A percentile compares a stretch with the other conserved stretches of the same genome.
Evolutionary conservation across 345 rosid species (phyloP).

Genomic region (Carallia brachiata): DNA sequence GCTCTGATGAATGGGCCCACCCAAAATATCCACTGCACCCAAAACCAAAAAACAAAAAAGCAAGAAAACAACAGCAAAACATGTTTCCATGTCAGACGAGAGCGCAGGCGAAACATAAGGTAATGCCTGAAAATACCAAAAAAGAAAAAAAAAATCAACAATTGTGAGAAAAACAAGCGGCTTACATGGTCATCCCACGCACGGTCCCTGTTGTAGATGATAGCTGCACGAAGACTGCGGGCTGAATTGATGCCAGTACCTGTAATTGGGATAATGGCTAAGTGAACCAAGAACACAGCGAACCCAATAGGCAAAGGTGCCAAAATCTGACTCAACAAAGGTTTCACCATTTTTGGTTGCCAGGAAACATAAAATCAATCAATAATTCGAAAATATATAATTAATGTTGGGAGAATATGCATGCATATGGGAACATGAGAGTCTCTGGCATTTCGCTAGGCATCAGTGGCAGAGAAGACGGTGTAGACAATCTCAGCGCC

Average conservation of each 20-base stretch:
- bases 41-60: not conserved
- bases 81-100: too few relatives aligned
- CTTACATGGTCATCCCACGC: conserved; percentile 1
- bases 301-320: not conserved
- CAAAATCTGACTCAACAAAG: not conserved
- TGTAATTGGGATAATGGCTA: not conserved
- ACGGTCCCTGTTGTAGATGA: not conserved
- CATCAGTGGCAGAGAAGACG: not conserved
- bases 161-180: not conserved
- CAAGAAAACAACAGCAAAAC: not conserved
- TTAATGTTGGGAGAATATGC: not conserved
- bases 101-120: too few relatives aligned
- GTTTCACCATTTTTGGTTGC: too few relatives aligned
- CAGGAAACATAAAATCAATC: not conserved
- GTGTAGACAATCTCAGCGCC: not conserved
- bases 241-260: not conserved
- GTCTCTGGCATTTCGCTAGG: not conserved
- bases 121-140: too few relatives aligned
- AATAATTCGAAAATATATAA: not conserved
- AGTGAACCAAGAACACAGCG: conserved; percentile 6
- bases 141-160: not conserved
- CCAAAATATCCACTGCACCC: conserved; percentile 1
- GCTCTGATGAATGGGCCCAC: not conserved
- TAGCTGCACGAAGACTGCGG: not conserved
- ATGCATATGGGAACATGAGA: not conserved